phyloP scores from a whole-genome alignment of 108 stramenopile species.

The Seminavis robusta region DNA sequence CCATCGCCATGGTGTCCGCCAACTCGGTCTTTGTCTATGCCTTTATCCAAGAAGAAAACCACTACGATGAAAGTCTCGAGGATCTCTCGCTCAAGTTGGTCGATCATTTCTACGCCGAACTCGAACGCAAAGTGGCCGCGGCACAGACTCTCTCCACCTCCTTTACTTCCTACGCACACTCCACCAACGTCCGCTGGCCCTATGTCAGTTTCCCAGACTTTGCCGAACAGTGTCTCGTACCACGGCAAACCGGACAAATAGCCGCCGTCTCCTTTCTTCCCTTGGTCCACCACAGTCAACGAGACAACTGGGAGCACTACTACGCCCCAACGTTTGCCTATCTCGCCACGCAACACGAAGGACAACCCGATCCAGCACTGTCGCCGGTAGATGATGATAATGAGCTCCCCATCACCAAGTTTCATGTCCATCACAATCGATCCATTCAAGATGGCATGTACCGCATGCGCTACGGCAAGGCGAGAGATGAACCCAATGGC shows the following conservation, averaged over 20 bases:
- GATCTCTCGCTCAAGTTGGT: not conserved
- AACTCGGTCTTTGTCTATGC: not conserved
- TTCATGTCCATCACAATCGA: no score
- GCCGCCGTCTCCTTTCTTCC: not conserved
- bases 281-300: not conserved
- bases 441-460: no score
- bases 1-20: not conserved
- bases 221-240: not conserved
- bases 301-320: not conserved
- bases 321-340: not conserved
- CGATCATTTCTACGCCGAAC: not conserved
- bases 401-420: no score
- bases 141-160: not conserved
- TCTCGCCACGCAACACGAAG: no score
- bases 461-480: no score
- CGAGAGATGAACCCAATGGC: no score
- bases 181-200: not conserved
- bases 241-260: not conserved
- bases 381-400: no score
- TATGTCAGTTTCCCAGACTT: not conserved
- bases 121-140: not conserved
- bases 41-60: not conserved
- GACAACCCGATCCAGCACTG: no score
- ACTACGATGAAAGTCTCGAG: not conserved
- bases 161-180: not conserved